These are phyloP conservation scores for Colletotrichum sp. DNA, from an alignment of 2,329 filamentous ascomycete species.

Conservation along the genomic window DNA sequence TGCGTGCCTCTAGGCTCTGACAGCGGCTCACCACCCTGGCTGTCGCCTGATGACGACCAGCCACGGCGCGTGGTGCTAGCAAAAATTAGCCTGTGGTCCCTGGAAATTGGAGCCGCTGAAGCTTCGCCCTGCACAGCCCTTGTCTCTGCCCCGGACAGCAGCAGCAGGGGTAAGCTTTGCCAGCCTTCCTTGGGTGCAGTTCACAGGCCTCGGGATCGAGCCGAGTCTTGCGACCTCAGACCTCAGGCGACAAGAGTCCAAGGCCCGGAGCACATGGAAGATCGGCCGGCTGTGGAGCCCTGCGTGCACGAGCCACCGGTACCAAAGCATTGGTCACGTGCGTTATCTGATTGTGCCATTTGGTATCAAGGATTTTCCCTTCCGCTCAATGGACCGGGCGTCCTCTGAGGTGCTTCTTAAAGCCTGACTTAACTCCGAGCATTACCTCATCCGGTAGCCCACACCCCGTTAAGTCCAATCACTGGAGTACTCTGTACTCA, in stretches of 20 bases:
- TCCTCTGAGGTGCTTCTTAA: neutral
- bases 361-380: neutral
- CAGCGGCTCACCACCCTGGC: neutral
- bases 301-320: neutral
- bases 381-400: neutral
- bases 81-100: neutral
- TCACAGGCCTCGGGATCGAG: neutral
- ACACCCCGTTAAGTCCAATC: neutral
- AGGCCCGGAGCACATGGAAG: neutral
- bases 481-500: too few relatives aligned
- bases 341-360: neutral
- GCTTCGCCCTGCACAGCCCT: slow-evolving; percentile 14
- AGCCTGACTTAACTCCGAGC: neutral
- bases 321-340: neutral
- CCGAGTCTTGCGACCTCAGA: neutral
- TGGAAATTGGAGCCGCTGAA: neutral
- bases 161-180: neutral
- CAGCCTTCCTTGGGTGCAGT: neutral
- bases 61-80: neutral
- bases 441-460: neutral
- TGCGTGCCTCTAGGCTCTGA: neutral
- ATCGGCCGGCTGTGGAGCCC: neutral
- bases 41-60: neutral
- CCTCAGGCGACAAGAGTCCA: neutral
- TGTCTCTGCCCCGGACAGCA: neutral